Evolutionary conservation across 2,329 filamentous ascomycete species (phyloP).

Genomic region (Alternaria viburni): DNA sequence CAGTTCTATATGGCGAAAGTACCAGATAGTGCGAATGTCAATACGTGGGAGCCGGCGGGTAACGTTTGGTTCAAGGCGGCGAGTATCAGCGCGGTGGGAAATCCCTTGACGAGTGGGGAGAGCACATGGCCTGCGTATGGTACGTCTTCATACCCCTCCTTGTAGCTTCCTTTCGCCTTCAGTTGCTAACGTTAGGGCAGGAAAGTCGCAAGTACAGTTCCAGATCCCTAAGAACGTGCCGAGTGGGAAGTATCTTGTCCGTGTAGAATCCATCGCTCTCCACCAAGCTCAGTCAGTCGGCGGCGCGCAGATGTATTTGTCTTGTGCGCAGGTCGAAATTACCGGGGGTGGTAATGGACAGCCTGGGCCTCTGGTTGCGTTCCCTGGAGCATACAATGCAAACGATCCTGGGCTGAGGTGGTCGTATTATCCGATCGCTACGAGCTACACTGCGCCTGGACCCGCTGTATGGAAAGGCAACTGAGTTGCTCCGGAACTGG

Average conservation of each 20-base stretch:
- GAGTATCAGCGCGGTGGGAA: conserved; percentile 29
- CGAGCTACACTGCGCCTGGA: conserved; percentile 36
- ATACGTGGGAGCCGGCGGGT: conserved; percentile 35
- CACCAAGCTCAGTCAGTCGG: conserved; percentile 45
- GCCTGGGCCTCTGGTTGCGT: conserved; percentile 49
- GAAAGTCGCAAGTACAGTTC: conserved; percentile 43
- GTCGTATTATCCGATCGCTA: conserved; percentile 37
- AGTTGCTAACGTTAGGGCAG: conserved; percentile 4
- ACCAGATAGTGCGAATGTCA: conserved; percentile 31
- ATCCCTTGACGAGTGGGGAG: conserved; percentile 30
- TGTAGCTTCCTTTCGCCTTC: not conserved
- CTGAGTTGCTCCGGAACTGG: not conserved
- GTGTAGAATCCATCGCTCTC: conserved; percentile 55
- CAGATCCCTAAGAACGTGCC: conserved; percentile 47
- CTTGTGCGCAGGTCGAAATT: conserved; percentile 55
- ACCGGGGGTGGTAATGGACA: conserved; percentile 45
- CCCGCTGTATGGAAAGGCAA: conserved; percentile 33
- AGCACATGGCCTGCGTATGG: conserved; percentile 39
- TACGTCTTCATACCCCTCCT: conserved; percentile 6
- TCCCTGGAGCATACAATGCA: conserved; percentile 49
- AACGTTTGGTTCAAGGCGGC: conserved; percentile 44
- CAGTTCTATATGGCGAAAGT: conserved; percentile 63
- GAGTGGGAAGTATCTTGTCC: conserved; percentile 53
- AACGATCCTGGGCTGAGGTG: conserved; percentile 40
- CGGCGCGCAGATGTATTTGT: conserved; percentile 54